Evolutionary conservation across 192 early-diverging fungal genomes (phyloP), one percentile per base, ranked within the genome.

Genomic region (Entophlyctis helioformis): DNA sequence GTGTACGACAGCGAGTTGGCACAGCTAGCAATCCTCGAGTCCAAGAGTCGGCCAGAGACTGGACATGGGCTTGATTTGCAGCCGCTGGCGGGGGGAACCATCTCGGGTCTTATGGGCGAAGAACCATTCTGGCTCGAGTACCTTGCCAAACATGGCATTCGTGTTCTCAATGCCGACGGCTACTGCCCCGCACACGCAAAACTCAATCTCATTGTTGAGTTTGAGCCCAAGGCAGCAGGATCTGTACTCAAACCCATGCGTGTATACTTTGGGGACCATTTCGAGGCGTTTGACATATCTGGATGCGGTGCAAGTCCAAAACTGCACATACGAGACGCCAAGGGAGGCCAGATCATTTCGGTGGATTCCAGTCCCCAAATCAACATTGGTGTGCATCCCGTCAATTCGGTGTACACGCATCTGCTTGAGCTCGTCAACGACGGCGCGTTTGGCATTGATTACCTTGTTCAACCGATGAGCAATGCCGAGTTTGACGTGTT

Each of bases 371-470:
- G 13, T 24, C 29, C 33, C 12, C 27, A 24, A n/a, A 23, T 78
- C 10, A 54, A 80, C 44, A 38, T 80, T 8, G 77, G 77, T 12
- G 69, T 80, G 7, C 71, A 78, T 53, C 66, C 74, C 10, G 55
- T 80, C 32, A 63, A 66, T 19, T 54, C 54, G 18, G 53, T 58
- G 32, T 62, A 59, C 51, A 49, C 50, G 23, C 46, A 59, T 18
- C 45, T 47, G 0, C 39, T 80, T 21, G 55, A 69, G 24, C 50
- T 80, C 12, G 50, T 47, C 16, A 80, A 80, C 45, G 68, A 72
- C 11, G 68, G 71, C 3, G 59, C 71, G 1, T 80, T 80, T 56
- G 69, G 70, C 12, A 38, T 74, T 3, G 75, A 80, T 39, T 80
- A 56, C 40, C 51, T 80, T 10, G 61, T 79, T 25, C 65, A 80